Percentiles rank a stretch among this genome's conserved stretches.
Conservation (phyloP, 257 asterid species). For the Solanum commersonii region DNA sequence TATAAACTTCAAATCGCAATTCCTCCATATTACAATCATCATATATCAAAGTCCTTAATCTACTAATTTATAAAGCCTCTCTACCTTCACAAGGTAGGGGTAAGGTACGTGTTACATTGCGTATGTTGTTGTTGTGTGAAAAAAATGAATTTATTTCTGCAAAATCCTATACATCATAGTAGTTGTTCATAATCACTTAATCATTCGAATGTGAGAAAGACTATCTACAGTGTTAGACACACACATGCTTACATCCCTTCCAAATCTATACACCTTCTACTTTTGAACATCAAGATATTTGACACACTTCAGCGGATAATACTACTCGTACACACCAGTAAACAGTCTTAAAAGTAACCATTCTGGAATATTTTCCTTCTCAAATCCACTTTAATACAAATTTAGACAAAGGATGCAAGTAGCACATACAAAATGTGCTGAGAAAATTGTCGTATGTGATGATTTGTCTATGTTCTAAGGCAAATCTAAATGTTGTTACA, state of each 20-base stretch:
- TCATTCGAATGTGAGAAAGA: not conserved
- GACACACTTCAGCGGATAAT: not conserved
- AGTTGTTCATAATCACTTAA: not conserved
- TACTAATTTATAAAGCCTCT: not conserved
- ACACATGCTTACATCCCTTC: not conserved
- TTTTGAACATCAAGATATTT: not conserved
- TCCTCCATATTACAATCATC: not conserved
- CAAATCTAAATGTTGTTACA: not conserved
- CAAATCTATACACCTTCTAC: not conserved
- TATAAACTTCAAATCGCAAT: not conserved
- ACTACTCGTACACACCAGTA: not conserved
- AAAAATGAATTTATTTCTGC: not conserved
- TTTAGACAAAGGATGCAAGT: not conserved
- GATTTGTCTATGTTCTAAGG: not conserved
- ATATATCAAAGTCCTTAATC: not conserved
- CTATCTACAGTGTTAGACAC: not conserved
- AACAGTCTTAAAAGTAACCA: not conserved
- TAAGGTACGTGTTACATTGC: not conserved
- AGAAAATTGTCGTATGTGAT: not conserved
- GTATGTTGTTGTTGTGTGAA: not conserved
- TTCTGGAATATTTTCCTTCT: not conserved
- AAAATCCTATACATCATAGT: not conserved
- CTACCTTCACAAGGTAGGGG: not conserved
- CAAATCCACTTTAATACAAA: not conserved
- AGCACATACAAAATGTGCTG: not conserved